Conservation (phyloP, 352 stramenopile genomes). For the Phytophthora brassicae region DNA sequence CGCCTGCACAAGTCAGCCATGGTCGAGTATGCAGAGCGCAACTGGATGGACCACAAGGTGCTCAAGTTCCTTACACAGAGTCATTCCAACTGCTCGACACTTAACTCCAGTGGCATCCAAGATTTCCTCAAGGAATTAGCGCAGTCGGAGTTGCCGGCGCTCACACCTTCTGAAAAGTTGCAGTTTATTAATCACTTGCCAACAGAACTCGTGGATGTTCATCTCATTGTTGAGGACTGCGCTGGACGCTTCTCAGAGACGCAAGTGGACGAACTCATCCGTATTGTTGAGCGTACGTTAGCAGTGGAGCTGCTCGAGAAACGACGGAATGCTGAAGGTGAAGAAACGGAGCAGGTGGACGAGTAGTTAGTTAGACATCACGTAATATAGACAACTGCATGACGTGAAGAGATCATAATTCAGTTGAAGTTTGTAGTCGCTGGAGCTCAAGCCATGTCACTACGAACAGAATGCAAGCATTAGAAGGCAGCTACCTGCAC, state of each 20-base stretch:
- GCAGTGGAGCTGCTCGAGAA: conserved; percentile 35
- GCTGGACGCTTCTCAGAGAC: conserved; percentile 71
- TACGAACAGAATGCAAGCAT: conserved; percentile 38
- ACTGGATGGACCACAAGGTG: conserved; percentile 91
- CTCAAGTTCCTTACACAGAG: conserved; percentile 83
- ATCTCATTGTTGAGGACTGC: conserved; percentile 86
- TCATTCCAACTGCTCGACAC: conserved; percentile 56
- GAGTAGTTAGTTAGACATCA: conserved; percentile 17
- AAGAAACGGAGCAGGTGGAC: conserved; percentile 17
- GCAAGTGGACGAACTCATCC: conserved; percentile 76
- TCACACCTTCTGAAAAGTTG: conserved; percentile 75
- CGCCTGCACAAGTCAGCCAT: conserved; percentile 77
- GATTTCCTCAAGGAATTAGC: conserved; percentile 61
- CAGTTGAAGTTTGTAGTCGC: background rate
- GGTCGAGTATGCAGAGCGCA: conserved; percentile 80
- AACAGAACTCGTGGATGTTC: conserved; percentile 81
- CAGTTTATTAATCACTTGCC: conserved; percentile 88
- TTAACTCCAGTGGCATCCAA: conserved; percentile 55
- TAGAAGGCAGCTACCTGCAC: conserved; percentile 27
- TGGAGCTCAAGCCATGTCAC: conserved; percentile 10
- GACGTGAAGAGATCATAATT: conserved; percentile 15
- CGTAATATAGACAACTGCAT: conserved; percentile 27
- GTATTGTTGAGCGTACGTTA: conserved; percentile 69
- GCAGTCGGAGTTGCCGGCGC: conserved; percentile 40
- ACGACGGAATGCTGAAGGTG: conserved; percentile 34